Conservation (phyloP, 2,329 filamentous ascomycete species). For the Chaetomium globosum region DNA sequence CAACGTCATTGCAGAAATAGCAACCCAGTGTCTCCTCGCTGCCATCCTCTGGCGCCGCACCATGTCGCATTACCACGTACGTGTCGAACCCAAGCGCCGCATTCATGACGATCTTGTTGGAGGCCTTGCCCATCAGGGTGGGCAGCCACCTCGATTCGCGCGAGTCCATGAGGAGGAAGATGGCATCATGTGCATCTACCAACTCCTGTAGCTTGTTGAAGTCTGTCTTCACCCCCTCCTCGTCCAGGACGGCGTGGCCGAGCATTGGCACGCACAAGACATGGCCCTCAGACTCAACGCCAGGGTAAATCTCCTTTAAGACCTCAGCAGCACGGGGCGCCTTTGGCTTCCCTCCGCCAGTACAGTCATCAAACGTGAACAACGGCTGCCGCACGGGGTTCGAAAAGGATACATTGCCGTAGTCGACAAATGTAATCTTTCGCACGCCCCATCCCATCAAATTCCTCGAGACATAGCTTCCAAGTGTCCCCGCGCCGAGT, state of each 20-base stretch:
- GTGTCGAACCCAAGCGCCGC: constrained; percentile 95
- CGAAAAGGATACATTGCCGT: constrained; percentile 88
- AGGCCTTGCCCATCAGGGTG: constrained; percentile 91
- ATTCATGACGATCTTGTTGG: constrained; percentile 94
- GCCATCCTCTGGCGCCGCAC: constrained; percentile 61
- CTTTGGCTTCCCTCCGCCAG: constrained; percentile 81
- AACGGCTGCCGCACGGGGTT: constrained; percentile 95
- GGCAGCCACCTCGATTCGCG: constrained; percentile 93
- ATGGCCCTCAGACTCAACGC: constrained; percentile 79
- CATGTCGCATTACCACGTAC: constrained; percentile 96
- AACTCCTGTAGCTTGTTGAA: constrained; percentile 74
- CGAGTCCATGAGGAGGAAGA: constrained; percentile 97
- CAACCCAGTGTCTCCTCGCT: constrained; percentile 77
- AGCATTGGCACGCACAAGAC: constrained; percentile 91
- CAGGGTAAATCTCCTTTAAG: constrained; percentile 84
- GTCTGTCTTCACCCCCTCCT: constrained; percentile 68
- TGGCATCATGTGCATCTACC: constrained; percentile 82
- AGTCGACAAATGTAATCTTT: constrained; percentile 95
- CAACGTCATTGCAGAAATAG: constrained; percentile 98
- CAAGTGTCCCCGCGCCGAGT: constrained; percentile 88
- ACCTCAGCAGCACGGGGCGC: constrained; percentile 78
- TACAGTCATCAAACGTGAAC: constrained; percentile 86
- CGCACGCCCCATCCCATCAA: constrained; percentile 94
- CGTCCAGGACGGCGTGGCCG: constrained; percentile 81
- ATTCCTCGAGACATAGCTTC: constrained; percentile 89